A percentile compares a stretch with the other conserved stretches of the same genome.
phyloP scores from a whole-genome alignment of 2,329 filamentous ascomycete species.

The Cladosporium sp. region DNA sequence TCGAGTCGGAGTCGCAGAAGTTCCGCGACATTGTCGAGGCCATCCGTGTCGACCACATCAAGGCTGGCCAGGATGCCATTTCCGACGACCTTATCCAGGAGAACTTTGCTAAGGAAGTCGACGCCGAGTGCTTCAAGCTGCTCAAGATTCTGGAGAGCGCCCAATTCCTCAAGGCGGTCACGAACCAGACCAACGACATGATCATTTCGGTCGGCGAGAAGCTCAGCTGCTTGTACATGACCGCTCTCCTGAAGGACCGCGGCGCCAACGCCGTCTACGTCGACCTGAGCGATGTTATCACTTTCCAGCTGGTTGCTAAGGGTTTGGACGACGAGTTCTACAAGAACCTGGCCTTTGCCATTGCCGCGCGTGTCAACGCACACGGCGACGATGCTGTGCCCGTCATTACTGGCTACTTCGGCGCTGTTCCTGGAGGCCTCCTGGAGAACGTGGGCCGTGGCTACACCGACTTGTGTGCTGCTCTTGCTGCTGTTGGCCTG shows the following conservation, averaged over 20 bases:
- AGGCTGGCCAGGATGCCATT: slow-evolving; percentile 61
- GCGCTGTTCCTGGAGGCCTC: slow-evolving; percentile 84
- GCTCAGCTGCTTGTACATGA: slow-evolving; percentile 89
- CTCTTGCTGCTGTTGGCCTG: slow-evolving; percentile 86
- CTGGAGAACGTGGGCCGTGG: slow-evolving; percentile 90
- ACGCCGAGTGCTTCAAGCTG: slow-evolving; percentile 77
- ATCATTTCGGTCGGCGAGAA: slow-evolving; percentile 96
- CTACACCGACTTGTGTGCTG: slow-evolving; percentile 95
- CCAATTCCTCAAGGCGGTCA: slow-evolving; percentile 56
- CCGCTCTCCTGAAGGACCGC: slow-evolving; percentile 75
- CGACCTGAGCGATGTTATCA: slow-evolving; percentile 80
- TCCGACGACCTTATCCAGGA: slow-evolving; percentile 44
- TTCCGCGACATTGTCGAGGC: slow-evolving; percentile 76
- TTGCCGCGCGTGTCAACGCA: slow-evolving; percentile 45
- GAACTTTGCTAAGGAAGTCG: slow-evolving; percentile 65
- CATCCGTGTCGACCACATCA: slow-evolving; percentile 79
- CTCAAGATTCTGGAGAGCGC: slow-evolving; percentile 70
- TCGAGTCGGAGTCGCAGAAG: slow-evolving; percentile 46
- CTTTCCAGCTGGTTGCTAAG: slow-evolving; percentile 53
- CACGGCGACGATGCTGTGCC: slow-evolving; percentile 49
- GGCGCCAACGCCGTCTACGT: slow-evolving; percentile 86
- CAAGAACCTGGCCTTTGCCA: slow-evolving; percentile 41
- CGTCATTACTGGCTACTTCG: slow-evolving; percentile 84
- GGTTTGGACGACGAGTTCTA: slow-evolving; percentile 51
- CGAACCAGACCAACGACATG: slow-evolving; percentile 58